Base-by-base conservation (phyloP, 1,139 yeast genomes). In the Sugiyamaella novakii region DNA sequence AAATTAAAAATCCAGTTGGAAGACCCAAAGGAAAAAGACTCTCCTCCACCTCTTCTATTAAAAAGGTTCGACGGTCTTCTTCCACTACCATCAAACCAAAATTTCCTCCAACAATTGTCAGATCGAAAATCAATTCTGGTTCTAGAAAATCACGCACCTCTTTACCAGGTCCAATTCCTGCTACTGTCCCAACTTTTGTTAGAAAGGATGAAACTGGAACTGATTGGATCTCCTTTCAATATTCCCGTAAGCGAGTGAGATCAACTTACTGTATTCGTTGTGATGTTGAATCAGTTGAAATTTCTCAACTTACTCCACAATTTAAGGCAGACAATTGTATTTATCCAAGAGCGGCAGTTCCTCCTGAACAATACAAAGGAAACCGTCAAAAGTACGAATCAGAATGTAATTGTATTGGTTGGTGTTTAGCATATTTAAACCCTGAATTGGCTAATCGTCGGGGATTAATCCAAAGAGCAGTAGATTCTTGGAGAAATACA, bases 391-490 rank as follows among this genome's bases (percentile, higher is more conserved):
- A 63, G 40, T 75, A 75, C 56, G 79, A 75, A 51, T 67, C 69
- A 18, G 72, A 69, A 44, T 76, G 79, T 61, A 75, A 75, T 55
- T 63, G 66, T 31, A 68, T 76, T 44, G 79, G 78, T 3, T 75
- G 79, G 79, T 65, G 68, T 14, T 58, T 75, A 33, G 66, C 74
- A 3, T 66, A 62, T 58, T 59, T 67, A 28, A 75, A 75, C 54
- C 74, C 76, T 0, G 65, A 63, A 17, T 61, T 75, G 14, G 65
- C 72, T 21, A 62, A 61, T 41, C 71, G 71, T 40, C 65, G 77
- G 28, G 79, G 79, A 0, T 58, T 76, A 19, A 69, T 74, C 14
- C 79, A 75, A 56, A 65, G 79, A 31, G 79, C 79, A 1, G 79
- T 75, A 14, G 79, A 75, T 51, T 66, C 73, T 22, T 76, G 77